A percentile compares a stretch with the other conserved stretches of the same genome.
Evolutionary conservation across 2,329 filamentous ascomycete species (phyloP).

Genomic region (Xylariales sp.): DNA sequence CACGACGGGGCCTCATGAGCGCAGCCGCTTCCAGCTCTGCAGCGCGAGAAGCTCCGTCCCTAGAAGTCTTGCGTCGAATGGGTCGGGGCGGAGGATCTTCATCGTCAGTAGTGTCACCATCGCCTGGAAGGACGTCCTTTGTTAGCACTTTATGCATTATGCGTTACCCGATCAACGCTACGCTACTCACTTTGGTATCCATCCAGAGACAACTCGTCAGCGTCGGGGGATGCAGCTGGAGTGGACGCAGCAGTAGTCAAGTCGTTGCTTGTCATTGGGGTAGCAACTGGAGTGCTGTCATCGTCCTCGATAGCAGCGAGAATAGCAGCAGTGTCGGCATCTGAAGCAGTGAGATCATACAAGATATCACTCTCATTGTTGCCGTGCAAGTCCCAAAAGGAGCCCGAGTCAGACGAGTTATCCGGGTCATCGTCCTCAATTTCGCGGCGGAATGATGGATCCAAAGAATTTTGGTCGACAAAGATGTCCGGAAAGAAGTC

Average conservation of each 20-base stretch:
- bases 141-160: slow-evolving; percentile 43
- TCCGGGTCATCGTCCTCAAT: slow-evolving; percentile 63
- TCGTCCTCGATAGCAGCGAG: slow-evolving; percentile 33
- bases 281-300: slow-evolving; percentile 35
- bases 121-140: slow-evolving; percentile 22
- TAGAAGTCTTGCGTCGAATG: slow-evolving; percentile 42
- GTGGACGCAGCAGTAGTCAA: slow-evolving; percentile 26
- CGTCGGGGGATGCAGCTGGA: slow-evolving; percentile 24
- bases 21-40: slow-evolving; percentile 48
- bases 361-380: slow-evolving; percentile 33
- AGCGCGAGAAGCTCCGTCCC: slow-evolving; percentile 29
- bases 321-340: slow-evolving; percentile 37
- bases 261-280: slow-evolving; percentile 31
- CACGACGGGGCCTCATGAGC: slow-evolving; percentile 41
- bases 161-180: slow-evolving; percentile 11
- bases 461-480: slow-evolving; percentile 68
- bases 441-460: slow-evolving; percentile 67
- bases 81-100: slow-evolving; percentile 46
- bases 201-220: slow-evolving; percentile 42
- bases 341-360: slow-evolving; percentile 20
- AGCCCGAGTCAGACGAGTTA: slow-evolving; percentile 52
- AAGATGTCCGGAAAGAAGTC: slow-evolving; percentile 73
- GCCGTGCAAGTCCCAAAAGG: slow-evolving; percentile 60
- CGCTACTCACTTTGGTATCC: slow-evolving; percentile 56
- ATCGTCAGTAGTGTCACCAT: slow-evolving; percentile 60